Conservation (phyloP, 2,329 filamentous ascomycete genomes). For the Calonectria leucothoes region DNA sequence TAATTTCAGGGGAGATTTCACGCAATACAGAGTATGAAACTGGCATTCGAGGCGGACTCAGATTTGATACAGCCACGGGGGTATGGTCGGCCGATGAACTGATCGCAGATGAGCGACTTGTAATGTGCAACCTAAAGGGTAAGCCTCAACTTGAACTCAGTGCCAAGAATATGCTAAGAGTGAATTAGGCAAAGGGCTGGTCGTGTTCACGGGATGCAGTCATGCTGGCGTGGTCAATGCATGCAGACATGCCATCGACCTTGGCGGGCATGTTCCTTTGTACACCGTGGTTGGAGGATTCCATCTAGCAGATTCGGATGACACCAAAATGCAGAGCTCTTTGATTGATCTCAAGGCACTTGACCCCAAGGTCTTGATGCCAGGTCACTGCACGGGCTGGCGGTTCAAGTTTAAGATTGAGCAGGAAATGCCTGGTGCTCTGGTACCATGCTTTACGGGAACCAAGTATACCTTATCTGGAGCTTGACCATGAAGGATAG, state of each 20-base stretch:
- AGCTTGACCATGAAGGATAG: neutral
- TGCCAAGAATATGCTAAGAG: neutral
- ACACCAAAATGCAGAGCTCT: constrained; percentile 55
- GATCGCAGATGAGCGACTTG: constrained; percentile 63
- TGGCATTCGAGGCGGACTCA: constrained; percentile 57
- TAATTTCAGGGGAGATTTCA: constrained; percentile 66
- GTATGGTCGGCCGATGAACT: constrained; percentile 61
- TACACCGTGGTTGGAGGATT: constrained; percentile 65
- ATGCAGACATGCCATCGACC: constrained; percentile 56
- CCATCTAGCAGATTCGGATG: constrained; percentile 61
- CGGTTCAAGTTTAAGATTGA: constrained; percentile 65
- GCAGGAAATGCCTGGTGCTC: constrained; percentile 57
- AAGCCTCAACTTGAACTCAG: neutral
- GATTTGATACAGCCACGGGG: constrained; percentile 51
- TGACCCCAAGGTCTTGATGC: constrained; percentile 60
- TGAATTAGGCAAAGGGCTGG: constrained; percentile 50
- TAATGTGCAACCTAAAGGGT: constrained; percentile 66
- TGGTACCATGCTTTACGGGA: neutral
- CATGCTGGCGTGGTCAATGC: constrained; percentile 67
- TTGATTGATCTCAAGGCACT: constrained; percentile 60
- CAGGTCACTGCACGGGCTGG: constrained; percentile 68
- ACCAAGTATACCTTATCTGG: neutral
- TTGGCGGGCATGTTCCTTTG: constrained; percentile 51
- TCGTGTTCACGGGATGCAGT: constrained; percentile 67
- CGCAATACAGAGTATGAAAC: constrained; percentile 60